These are phyloP conservation scores for Magnaporthiopsis poae DNA, from an alignment of 2,329 filamentous ascomycete genomes.

Conservation along the genomic window DNA sequence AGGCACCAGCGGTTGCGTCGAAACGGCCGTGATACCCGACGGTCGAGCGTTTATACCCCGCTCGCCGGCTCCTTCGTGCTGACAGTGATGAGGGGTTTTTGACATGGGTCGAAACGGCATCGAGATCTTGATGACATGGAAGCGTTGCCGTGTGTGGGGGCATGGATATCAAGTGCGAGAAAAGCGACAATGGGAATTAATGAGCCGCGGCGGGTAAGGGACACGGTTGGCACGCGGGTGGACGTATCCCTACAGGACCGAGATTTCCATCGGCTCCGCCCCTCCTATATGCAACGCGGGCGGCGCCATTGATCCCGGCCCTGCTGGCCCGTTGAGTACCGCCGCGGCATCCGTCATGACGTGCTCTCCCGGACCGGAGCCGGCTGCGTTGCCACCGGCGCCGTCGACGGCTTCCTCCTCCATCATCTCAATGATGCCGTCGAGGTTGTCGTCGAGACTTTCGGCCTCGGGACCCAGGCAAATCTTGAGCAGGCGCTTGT, in stretches of 20 bases:
- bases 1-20: neutral
- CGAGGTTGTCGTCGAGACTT: constrained; percentile 55
- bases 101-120: neutral
- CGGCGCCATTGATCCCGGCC: neutral
- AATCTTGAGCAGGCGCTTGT: constrained; percentile 57
- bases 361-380: neutral
- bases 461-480: constrained; percentile 61
- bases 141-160: neutral
- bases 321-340: neutral
- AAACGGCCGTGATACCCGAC: neutral
- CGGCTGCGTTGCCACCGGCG: constrained; percentile 16
- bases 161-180: neutral
- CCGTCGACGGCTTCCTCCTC: constrained; percentile 47
- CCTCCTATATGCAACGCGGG: neutral
- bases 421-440: constrained; percentile 53
- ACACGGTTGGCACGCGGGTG: too few species aligned
- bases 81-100: neutral
- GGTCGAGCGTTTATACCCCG: too few species aligned
- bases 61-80: neutral
- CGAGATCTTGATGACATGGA: neutral
- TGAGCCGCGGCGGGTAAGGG: neutral
- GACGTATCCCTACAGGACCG: constrained; percentile 4
- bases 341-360: neutral
- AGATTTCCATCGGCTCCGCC: constrained; percentile 7
- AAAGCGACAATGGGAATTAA: neutral